Evolutionary conservation across 192 early-diverging fungal species (phyloP).

Genomic region (Coemansia umbellata): DNA sequence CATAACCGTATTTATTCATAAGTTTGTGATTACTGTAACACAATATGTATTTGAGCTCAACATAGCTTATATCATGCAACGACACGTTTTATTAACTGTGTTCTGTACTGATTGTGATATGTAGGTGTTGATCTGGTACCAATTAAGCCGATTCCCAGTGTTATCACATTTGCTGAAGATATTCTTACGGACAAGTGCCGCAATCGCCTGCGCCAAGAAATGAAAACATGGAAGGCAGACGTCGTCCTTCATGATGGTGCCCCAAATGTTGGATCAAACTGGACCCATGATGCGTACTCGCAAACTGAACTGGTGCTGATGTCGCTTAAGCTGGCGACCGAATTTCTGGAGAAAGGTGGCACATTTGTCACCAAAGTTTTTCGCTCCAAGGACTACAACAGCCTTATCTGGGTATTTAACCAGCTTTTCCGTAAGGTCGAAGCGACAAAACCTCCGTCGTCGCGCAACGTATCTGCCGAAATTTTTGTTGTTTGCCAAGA

Average conservation of each 20-base stretch:
- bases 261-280: conserved; percentile 94
- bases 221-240: conserved; percentile 99
- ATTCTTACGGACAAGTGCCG: conserved; percentile 95
- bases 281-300: conserved; percentile 95
- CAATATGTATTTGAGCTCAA: too few species aligned
- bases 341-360: conserved; percentile 88
- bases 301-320: conserved; percentile 92
- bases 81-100: neutral
- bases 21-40: too few species aligned
- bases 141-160: conserved; percentile 94
- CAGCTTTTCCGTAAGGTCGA: conserved; percentile 95
- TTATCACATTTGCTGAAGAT: conserved; percentile 94
- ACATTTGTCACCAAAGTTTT: conserved; percentile 98
- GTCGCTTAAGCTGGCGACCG: conserved; percentile 88
- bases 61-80: neutral
- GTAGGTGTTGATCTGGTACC: conserved; percentile 82
- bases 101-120: too few species aligned
- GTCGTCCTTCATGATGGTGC: conserved; percentile 99
- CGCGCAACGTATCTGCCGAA: conserved; percentile 97
- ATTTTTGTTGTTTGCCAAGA: conserved; percentile 97
- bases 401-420: conserved; percentile 97
- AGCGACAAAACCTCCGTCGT: conserved; percentile 97
- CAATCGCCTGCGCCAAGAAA: conserved; percentile 73
- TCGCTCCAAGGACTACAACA: conserved; percentile 99
- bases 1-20: too few species aligned